Conservation (phyloP, 805 yeast genomes). For the Yarrowia alimentaria region DNA sequence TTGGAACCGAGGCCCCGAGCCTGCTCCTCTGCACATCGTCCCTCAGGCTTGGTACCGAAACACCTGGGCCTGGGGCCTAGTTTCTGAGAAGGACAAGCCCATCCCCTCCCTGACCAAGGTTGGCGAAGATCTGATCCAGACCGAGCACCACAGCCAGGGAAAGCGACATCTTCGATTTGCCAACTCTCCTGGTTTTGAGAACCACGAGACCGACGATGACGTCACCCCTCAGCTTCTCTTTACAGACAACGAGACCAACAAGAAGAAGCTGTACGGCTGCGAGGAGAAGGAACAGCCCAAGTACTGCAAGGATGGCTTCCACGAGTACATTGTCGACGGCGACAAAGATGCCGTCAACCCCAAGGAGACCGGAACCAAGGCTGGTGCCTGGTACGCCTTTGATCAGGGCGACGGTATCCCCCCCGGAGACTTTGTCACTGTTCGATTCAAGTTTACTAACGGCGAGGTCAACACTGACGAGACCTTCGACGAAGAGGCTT, state of each 20-base stretch:
- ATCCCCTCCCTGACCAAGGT: conserved; percentile 33
- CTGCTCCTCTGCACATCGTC: conserved; percentile 84
- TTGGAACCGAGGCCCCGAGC: conserved; percentile 72
- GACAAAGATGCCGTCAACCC: conserved; percentile 67
- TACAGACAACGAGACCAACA: conserved; percentile 88
- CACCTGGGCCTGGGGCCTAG: conserved; percentile 90
- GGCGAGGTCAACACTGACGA: conserved; percentile 35
- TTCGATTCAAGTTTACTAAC: conserved; percentile 69
- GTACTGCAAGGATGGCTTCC: conserved; percentile 83
- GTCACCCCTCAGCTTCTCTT: conserved; percentile 74
- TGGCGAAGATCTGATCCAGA: conserved; percentile 47
- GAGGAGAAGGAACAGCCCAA: conserved; percentile 55
- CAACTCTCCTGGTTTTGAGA: conserved; percentile 69
- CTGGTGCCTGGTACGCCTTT: conserved; percentile 79
- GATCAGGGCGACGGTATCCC: conserved; percentile 77
- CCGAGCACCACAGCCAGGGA: conserved; percentile 71
- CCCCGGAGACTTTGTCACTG: conserved; percentile 80
- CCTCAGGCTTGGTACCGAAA: conserved; percentile 86
- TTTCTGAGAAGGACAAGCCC: conserved; percentile 45
- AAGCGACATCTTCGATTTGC: conserved; percentile 65
- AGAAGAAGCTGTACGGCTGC: conserved; percentile 56
- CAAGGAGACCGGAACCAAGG: conserved; percentile 69
- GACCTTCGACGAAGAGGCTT: conserved; percentile 65
- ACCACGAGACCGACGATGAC: conserved; percentile 49
- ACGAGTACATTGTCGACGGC: conserved; percentile 70